Evolutionary conservation across 768 basidiomycete species (phyloP).

Genomic region (Suillus ampliporus): DNA sequence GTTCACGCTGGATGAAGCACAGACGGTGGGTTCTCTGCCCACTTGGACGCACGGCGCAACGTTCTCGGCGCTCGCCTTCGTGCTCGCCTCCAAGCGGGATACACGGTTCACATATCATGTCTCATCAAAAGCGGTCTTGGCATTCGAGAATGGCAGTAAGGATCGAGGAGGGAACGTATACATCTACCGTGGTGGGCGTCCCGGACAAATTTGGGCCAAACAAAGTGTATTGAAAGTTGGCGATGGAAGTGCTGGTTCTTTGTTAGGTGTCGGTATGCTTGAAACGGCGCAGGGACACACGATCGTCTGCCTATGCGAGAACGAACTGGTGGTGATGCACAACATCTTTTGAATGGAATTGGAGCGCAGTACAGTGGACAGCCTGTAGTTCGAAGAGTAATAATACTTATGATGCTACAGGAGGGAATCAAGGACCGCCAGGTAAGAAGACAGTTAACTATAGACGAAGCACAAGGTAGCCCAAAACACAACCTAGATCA

Average conservation of each 20-base stretch:
- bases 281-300: slow-evolving; percentile 41
- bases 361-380: slow-evolving; percentile 39
- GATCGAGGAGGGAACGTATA: slow-evolving; percentile 84
- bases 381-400: slow-evolving; percentile 38
- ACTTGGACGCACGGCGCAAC: slow-evolving; percentile 82
- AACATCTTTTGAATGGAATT: slow-evolving; percentile 35
- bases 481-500: slow-evolving; percentile 24
- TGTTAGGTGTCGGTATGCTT: slow-evolving; percentile 76
- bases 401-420: slow-evolving; percentile 42
- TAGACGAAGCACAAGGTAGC: slow-evolving; percentile 27
- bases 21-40: slow-evolving; percentile 29
- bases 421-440: slow-evolving; percentile 43
- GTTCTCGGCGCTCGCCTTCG: slow-evolving; percentile 89
- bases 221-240: slow-evolving; percentile 83
- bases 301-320: slow-evolving; percentile 79
- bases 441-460: slow-evolving; percentile 40
- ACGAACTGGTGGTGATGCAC: slow-evolving; percentile 67
- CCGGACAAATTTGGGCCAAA: slow-evolving; percentile 66
- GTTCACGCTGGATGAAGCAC: slow-evolving; percentile 51
- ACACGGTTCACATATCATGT: slow-evolving; percentile 86
- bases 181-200: slow-evolving; percentile 68
- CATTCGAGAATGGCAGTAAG: slow-evolving; percentile 79
- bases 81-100: slow-evolving; percentile 91
- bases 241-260: slow-evolving; percentile 69
- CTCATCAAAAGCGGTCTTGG: slow-evolving; percentile 60